Base-by-base conservation (phyloP, 2,329 filamentous ascomycete species). In the Blastomyces parvus region DNA sequence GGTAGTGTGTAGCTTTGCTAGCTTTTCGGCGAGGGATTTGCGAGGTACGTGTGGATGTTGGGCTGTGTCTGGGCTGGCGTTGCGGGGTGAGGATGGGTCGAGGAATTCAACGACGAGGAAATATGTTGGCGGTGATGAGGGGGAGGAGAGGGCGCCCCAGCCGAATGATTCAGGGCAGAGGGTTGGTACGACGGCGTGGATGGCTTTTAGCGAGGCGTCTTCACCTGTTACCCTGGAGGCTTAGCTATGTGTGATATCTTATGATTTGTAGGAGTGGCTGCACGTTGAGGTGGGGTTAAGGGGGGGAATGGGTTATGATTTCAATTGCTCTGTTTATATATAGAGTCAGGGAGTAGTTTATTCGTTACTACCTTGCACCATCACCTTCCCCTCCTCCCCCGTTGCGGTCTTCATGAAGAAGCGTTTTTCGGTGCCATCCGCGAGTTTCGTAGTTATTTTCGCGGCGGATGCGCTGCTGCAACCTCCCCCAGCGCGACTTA, bases 131-230 rank as follows among this genome's bases (percentile, higher is more conserved):
- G 69, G 70, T 1, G 60, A 62, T 27, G 75, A 79, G 1, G 60
- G 44, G 40, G 76, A 79, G 40, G 83, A 79, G 1, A 87, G 77
- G 0, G 74, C 67, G 0, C 92, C 91, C 71, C 89, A 85, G 40
- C 88, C 89, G 72, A 90, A 82, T 0, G 89, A 87, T 59, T 81
- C 81, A 0, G 92, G 91, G 70, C 89, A 93, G 61, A 97, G 83
- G 38, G 83, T 82, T 1, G 90, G 88, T 0, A 94, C 87, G n/a
- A 81, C 80, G 57, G 79, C 71, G 72, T 90, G 83, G 67, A 97
- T 89, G 62, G 91, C 89, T 71, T 91, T 92, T 62, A 97, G 84
- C 1, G 90, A 95, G 60, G 84, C 84, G 72, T 91, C 87, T 76
- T 97, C 92, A 64, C 91, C 89, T 85, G 69, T 67, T 66, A 9